phyloP scores from a whole-genome alignment of 179 eudicot genomes.

The Silene vulgaris region DNA sequence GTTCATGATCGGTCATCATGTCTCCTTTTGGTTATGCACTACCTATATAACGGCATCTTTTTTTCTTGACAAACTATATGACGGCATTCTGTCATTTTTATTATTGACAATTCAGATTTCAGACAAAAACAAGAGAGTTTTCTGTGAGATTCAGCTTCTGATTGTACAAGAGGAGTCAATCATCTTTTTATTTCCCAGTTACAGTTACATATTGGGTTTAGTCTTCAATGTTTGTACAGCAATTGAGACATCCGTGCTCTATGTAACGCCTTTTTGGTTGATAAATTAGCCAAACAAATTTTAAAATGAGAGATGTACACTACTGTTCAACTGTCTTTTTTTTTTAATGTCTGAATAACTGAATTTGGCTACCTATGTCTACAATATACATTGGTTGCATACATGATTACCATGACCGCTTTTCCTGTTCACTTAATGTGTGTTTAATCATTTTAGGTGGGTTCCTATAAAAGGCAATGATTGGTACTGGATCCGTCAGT shows the following conservation, averaged over 20 bases:
- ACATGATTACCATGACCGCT: background rate
- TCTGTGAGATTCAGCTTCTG: background rate
- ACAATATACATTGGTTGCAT: background rate
- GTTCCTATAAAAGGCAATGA: slow-evolving; percentile 91
- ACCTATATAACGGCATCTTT: background rate
- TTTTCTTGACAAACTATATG: background rate
- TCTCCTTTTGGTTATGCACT: background rate
- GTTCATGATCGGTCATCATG: background rate
- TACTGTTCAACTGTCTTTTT: background rate
- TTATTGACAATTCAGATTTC: background rate
- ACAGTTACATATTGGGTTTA: background rate
- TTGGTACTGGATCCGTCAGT: slow-evolving; percentile 99
- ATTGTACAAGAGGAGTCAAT: background rate
- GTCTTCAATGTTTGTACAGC: background rate
- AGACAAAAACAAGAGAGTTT: background rate
- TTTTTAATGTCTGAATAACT: background rate
- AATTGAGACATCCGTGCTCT: background rate
- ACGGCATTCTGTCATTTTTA: background rate
- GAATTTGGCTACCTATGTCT: background rate
- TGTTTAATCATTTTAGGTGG: slow-evolving; percentile 58
- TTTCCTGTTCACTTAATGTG: slow-evolving; percentile 12
- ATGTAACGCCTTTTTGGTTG: background rate
- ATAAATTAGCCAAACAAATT: background rate
- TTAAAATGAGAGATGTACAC: background rate
- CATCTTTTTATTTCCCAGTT: background rate